phyloP scores from a whole-genome alignment of 805 yeast genomes.

The Peterozyma xylosa region DNA sequence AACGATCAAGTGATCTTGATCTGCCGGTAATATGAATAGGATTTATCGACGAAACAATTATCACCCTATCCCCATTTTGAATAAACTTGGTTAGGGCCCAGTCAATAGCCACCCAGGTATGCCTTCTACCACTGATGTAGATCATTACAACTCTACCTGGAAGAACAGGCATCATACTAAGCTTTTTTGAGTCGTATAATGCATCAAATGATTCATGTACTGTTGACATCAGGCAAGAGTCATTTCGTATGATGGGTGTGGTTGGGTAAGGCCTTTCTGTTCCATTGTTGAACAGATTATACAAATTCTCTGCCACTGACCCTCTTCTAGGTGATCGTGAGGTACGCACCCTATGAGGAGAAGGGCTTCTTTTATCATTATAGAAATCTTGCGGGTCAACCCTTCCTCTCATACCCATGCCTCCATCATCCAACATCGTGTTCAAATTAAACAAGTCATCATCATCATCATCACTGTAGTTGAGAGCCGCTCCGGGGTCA shows the following conservation, averaged over 20 bases:
- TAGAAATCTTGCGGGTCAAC: slow-evolving; percentile 2
- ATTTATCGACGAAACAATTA: slow-evolving; percentile 48
- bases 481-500: background rate
- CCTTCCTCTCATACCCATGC: slow-evolving; percentile 6
- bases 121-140: slow-evolving; percentile 62
- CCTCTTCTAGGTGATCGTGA: slow-evolving; percentile 3
- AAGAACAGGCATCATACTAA: slow-evolving; percentile 29
- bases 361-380: background rate
- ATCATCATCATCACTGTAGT: background rate
- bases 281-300: too few species aligned
- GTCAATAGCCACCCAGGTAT: slow-evolving; percentile 80
- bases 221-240: slow-evolving; percentile 35
- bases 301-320: background rate
- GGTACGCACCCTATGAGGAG: background rate
- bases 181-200: slow-evolving; percentile 29
- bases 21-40: slow-evolving; percentile 19
- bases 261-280: slow-evolving; percentile 19
- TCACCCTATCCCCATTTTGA: slow-evolving; percentile 59
- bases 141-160: slow-evolving; percentile 52
- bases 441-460: background rate
- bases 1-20: slow-evolving; percentile 12
- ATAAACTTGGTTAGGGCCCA: slow-evolving; percentile 51
- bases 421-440: slow-evolving; percentile 6
- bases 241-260: slow-evolving; percentile 29
- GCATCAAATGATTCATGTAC: slow-evolving; percentile 40